These are phyloP conservation scores for Echinosophora koreensis DNA, from an alignment of 306 rosid species.

Conservation along the genomic window DNA sequence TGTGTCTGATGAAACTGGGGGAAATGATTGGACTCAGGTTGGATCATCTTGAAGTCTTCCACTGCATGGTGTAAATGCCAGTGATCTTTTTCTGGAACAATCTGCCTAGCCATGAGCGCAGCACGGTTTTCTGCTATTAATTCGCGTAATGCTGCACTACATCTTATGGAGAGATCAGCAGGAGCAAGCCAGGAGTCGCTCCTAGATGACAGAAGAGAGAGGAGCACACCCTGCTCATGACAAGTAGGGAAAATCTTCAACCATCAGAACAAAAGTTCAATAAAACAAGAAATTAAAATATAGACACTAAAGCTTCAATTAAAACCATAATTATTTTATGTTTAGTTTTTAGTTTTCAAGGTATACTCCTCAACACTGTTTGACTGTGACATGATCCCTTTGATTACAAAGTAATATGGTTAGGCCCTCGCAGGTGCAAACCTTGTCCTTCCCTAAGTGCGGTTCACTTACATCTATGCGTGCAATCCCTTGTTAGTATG, in stretches of 20 bases:
- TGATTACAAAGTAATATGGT: too few relatives aligned
- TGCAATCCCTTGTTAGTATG: too few relatives aligned
- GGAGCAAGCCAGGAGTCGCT: slow-evolving; percentile 66
- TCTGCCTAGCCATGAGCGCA: slow-evolving; percentile 65
- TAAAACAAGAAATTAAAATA: neutral
- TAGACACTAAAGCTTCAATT: neutral
- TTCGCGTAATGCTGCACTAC: slow-evolving; percentile 86
- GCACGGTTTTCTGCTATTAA: slow-evolving; percentile 92
- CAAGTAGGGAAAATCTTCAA: slow-evolving; percentile 48
- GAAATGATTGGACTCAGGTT: slow-evolving; percentile 49
- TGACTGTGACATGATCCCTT: too few relatives aligned
- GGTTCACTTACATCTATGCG: too few relatives aligned
- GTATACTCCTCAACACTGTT: too few relatives aligned
- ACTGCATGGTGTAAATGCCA: slow-evolving; percentile 50
- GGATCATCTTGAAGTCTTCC: slow-evolving; percentile 51
- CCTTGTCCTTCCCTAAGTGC: too few relatives aligned
- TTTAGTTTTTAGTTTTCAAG: too few relatives aligned
- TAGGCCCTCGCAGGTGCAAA: too few relatives aligned
- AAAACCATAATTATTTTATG: neutral
- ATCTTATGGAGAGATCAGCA: slow-evolving; percentile 76
- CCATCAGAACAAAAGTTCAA: neutral
- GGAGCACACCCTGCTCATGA: slow-evolving; percentile 79
- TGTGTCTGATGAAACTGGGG: slow-evolving; percentile 62
- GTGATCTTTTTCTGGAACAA: slow-evolving; percentile 59
- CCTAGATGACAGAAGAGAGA: slow-evolving; percentile 98